A percentile compares a stretch with the other conserved stretches of the same genome.
These are phyloP conservation scores for Madurella mycetomatis DNA, from an alignment of 2,329 filamentous ascomycete species.

Conservation along the genomic window DNA sequence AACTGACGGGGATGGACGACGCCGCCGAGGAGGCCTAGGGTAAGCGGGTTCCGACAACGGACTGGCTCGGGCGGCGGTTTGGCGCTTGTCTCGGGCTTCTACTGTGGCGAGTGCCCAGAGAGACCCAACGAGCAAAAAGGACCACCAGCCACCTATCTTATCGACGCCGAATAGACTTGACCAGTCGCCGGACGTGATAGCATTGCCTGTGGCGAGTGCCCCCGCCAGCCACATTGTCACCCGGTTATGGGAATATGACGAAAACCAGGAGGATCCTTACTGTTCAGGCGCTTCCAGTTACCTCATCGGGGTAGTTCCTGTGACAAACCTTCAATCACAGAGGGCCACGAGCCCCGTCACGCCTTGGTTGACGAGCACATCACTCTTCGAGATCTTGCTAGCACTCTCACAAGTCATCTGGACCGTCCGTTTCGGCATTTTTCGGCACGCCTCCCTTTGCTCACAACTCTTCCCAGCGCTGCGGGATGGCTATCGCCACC, in stretches of 20 bases:
- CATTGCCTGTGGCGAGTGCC: not conserved
- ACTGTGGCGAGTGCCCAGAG: not conserved
- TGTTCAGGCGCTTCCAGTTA: slow-evolving; percentile 1
- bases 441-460: not conserved
- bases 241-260: not conserved
- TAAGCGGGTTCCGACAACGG: not conserved
- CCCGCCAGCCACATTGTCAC: not conserved
- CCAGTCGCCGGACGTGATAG: not conserved
- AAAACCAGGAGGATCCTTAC: slow-evolving; percentile 3
- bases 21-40: no score
- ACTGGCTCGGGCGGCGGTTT: not conserved
- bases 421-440: slow-evolving; percentile 5
- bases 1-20: not conserved
- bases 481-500: slow-evolving; percentile 15
- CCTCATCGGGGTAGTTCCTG: slow-evolving; percentile 4
- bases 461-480: not conserved
- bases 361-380: slow-evolving; percentile 12
- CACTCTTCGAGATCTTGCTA: not conserved
- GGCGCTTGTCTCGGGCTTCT: not conserved
- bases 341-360: slow-evolving; percentile 6
- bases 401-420: not conserved
- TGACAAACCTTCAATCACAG: slow-evolving; percentile 7
- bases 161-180: not conserved
- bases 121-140: no score
- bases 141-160: not conserved